Conservation (phyloP, 768 basidiomycete genomes). For the Podaxis carcinomalis region DNA sequence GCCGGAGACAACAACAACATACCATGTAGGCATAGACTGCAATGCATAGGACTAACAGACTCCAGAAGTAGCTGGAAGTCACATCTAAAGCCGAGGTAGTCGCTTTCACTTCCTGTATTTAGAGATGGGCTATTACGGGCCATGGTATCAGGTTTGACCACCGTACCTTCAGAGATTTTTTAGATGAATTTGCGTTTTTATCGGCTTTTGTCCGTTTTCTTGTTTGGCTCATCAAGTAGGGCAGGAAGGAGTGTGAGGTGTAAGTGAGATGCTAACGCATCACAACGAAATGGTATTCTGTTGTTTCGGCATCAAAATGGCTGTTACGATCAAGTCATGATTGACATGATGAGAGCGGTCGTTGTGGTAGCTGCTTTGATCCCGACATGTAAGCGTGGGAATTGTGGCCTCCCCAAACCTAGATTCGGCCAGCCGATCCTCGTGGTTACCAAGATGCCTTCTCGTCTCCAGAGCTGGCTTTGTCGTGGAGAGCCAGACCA, state of each 20-base stretch:
- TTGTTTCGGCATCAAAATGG: neutral
- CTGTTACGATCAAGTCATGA: neutral
- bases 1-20: neutral
- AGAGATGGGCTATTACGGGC: neutral
- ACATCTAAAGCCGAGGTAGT: neutral
- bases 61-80: slow-evolving; percentile 7
- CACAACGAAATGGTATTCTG: slow-evolving; percentile 2
- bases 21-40: slow-evolving; percentile 12
- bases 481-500: too few species aligned
- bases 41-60: neutral
- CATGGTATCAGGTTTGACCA: neutral
- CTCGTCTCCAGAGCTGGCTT: too few species aligned
- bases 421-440: too few species aligned
- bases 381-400: neutral
- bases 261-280: neutral
- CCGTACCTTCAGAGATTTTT: neutral
- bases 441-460: too few species aligned
- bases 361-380: neutral
- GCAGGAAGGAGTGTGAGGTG: neutral
- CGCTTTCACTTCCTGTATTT: neutral
- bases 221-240: neutral
- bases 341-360: neutral
- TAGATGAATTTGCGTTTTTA: neutral
- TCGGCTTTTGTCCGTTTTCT: neutral
- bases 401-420: neutral